phyloP scores from a whole-genome alignment of 805 yeast genomes.

The Saturnispora saitoi region DNA sequence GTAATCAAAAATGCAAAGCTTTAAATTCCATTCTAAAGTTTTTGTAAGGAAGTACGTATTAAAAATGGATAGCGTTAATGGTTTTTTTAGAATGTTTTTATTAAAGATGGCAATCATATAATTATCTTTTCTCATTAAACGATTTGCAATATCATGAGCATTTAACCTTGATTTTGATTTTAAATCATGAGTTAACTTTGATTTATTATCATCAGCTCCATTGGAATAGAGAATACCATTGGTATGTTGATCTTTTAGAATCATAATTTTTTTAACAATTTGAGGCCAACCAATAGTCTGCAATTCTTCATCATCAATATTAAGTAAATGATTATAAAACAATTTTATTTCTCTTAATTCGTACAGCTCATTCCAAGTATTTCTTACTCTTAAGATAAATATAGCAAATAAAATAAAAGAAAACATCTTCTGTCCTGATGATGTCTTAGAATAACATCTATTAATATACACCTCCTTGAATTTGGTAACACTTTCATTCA shows the following conservation, averaged over 20 bases:
- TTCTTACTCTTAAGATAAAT: slow-evolving; percentile 42
- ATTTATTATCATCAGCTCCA: slow-evolving; percentile 9
- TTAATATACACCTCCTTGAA: slow-evolving; percentile 36
- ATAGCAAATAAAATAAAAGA: slow-evolving; percentile 54
- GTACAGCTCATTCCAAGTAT: slow-evolving; percentile 52
- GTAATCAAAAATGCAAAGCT: slow-evolving; percentile 78
- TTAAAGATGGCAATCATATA: slow-evolving; percentile 86
- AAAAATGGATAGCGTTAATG: slow-evolving; percentile 36
- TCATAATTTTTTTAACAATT: slow-evolving; percentile 67
- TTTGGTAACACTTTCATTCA: slow-evolving; percentile 28
- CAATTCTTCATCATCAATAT: slow-evolving; percentile 69
- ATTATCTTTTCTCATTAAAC: slow-evolving; percentile 93
- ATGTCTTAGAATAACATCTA: slow-evolving; percentile 39
- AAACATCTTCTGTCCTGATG: slow-evolving; percentile 46
- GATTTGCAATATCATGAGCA: slow-evolving; percentile 90
- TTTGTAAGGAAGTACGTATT: slow-evolving; percentile 50
- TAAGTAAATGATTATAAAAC: slow-evolving; percentile 66
- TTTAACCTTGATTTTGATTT: slow-evolving; percentile 69
- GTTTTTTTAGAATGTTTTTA: slow-evolving; percentile 61
- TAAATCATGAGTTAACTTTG: slow-evolving; percentile 38
- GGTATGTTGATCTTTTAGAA: slow-evolving; percentile 73
- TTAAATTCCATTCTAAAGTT: slow-evolving; percentile 91
- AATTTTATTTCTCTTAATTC: slow-evolving; percentile 65
- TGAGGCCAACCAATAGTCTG: slow-evolving; percentile 92
- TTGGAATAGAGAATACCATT: slow-evolving; percentile 55